Percentiles rank a stretch among this genome's conserved stretches.
phyloP scores from a whole-genome alignment of 1,284 basidiomycete genomes.

The Irpex sp. region DNA sequence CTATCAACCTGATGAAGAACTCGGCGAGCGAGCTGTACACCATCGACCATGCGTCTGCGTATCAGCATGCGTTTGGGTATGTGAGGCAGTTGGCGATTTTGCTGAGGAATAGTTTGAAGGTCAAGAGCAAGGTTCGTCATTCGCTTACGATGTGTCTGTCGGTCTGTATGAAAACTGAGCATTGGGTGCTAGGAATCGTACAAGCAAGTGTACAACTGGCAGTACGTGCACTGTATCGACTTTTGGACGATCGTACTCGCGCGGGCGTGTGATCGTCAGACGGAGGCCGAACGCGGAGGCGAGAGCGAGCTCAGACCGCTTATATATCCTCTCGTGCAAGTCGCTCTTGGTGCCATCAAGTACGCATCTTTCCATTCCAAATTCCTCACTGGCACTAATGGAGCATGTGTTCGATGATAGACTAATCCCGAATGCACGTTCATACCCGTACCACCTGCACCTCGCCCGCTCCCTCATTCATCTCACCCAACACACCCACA shows the following conservation, averaged over 20 bases:
- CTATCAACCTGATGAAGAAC: constrained; percentile 97
- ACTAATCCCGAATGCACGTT: constrained; percentile 76
- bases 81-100: constrained; percentile 95
- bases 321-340: constrained; percentile 94
- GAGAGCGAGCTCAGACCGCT: constrained; percentile 81
- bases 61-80: constrained; percentile 96
- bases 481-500: constrained; percentile 72
- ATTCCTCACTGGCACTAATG: no score
- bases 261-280: constrained; percentile 64
- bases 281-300: constrained; percentile 43
- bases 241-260: constrained; percentile 94
- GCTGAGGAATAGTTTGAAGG: constrained; percentile 87
- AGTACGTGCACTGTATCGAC: constrained; percentile 93
- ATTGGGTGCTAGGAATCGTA: constrained; percentile 66
- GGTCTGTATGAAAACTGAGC: constrained; percentile 10
- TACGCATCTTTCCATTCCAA: constrained; percentile 31
- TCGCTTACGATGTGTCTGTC: neutral
- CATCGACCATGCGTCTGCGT: constrained; percentile 67
- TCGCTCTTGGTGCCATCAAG: constrained; percentile 89
- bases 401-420: constrained; percentile 32
- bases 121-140: constrained; percentile 64
- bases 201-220: constrained; percentile 97
- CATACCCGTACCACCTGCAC: constrained; percentile 79
- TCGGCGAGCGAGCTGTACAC: constrained; percentile 91
- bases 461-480: constrained; percentile 68